phyloP scores from a whole-genome alignment of 2,329 filamentous ascomycete genomes.

The Amauroascus niger region DNA sequence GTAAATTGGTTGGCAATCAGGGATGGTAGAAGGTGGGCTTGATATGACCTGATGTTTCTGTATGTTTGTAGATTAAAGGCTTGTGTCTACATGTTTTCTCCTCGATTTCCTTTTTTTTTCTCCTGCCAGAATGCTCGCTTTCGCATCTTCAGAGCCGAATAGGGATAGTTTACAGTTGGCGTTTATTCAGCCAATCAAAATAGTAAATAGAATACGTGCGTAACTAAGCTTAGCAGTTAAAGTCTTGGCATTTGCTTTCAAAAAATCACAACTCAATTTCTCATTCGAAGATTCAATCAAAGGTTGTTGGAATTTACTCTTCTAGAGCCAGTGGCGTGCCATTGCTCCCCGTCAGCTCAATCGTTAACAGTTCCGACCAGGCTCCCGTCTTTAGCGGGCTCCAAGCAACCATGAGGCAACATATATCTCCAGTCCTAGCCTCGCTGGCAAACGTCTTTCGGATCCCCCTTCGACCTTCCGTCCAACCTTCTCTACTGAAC shows the following conservation, averaged over 20 bases:
- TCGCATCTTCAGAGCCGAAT: no score
- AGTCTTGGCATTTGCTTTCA: background rate
- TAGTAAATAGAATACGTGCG: background rate
- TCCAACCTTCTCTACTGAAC: constrained; percentile 21
- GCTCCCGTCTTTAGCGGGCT: background rate
- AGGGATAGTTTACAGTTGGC: background rate
- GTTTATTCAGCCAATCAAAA: background rate
- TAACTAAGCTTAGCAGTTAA: background rate
- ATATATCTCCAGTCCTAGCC: constrained; percentile 33
- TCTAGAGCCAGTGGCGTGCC: background rate
- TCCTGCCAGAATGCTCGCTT: no score
- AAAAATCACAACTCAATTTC: no score
- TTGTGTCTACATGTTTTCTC: background rate
- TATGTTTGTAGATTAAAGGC: background rate
- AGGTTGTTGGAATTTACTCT: no score
- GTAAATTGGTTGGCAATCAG: background rate
- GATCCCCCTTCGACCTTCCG: constrained; percentile 31
- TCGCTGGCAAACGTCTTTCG: constrained; percentile 39
- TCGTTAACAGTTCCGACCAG: background rate
- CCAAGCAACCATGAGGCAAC: constrained; percentile 14
- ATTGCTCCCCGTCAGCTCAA: background rate
- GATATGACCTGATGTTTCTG: background rate
- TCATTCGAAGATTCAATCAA: no score
- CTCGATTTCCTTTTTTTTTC: background rate
- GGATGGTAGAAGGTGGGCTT: background rate